phyloP scores from a whole-genome alignment of 495 filamentous ascomycete species.

The Neurospora sublineolata region DNA sequence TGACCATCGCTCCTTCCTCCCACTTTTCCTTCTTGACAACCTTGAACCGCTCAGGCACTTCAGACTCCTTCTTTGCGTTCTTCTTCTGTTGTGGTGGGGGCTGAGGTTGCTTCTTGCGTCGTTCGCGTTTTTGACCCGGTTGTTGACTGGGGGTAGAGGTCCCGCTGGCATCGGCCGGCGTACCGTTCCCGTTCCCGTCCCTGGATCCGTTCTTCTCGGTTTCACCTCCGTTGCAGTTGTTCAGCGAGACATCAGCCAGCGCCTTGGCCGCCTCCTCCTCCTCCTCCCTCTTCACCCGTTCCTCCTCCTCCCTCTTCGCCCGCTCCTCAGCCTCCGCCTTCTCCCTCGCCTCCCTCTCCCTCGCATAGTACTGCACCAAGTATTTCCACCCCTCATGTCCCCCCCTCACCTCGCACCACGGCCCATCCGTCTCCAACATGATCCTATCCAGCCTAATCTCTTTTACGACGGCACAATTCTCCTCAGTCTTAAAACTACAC shows the following conservation, averaged over 20 bases:
- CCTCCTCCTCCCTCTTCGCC: not conserved
- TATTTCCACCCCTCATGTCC: conserved; percentile 52
- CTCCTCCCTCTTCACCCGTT: conserved; percentile 1
- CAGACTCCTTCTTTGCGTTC: conserved; percentile 32
- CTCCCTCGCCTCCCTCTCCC: not conserved
- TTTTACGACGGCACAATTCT: conserved; percentile 72
- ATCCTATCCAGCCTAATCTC: conserved; percentile 60
- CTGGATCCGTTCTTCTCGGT: not conserved
- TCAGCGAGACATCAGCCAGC: not conserved
- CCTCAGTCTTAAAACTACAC: conserved; percentile 83
- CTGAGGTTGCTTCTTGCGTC: conserved; percentile 9
- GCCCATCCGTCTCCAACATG: conserved; percentile 90
- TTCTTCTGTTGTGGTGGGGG: conserved; percentile 25
- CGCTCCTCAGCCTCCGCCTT: not conserved
- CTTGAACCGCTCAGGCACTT: conserved; percentile 37
- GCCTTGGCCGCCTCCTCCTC: not conserved
- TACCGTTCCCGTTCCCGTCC: not conserved
- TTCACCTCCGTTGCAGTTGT: not conserved
- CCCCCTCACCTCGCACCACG: conserved; percentile 67
- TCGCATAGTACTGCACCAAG: conserved; percentile 26
- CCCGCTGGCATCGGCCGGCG: not conserved
- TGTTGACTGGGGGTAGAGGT: no score
- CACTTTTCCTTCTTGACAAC: conserved; percentile 87
- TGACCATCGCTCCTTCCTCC: conserved; percentile 69
- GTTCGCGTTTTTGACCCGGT: not conserved